Conservation (phyloP, 1,139 yeast species). For the Yamadazyma mexicana region DNA sequence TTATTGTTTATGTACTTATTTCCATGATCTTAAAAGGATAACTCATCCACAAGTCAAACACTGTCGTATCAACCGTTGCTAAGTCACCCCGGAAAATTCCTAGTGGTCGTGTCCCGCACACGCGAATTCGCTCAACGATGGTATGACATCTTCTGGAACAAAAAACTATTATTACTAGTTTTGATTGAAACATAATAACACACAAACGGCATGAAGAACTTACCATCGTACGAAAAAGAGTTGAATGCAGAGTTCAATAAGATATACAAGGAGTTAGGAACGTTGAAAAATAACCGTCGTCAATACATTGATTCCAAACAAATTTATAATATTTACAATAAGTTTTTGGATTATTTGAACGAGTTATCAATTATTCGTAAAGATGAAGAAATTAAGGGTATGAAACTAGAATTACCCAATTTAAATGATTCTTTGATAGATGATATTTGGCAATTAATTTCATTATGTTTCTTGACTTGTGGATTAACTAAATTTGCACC, state of each 20-base stretch:
- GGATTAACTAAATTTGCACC: slow-evolving; percentile 90
- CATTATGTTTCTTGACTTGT: slow-evolving; percentile 84
- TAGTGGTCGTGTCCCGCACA: slow-evolving; percentile 6
- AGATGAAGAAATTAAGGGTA: slow-evolving; percentile 48
- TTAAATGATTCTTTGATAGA: slow-evolving; percentile 73
- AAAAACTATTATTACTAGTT: background rate
- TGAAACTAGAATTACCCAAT: slow-evolving; percentile 38
- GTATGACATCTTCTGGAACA: slow-evolving; percentile 5
- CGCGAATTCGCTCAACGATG: slow-evolving; percentile 8
- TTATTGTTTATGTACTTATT: background rate
- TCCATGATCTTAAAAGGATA: background rate
- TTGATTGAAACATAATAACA: background rate
- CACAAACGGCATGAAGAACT: slow-evolving; percentile 12
- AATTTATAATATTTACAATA: slow-evolving; percentile 54
- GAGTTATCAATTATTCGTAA: slow-evolving; percentile 50
- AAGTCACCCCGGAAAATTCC: slow-evolving; percentile 1
- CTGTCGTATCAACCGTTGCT: background rate
- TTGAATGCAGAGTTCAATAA: slow-evolving; percentile 48
- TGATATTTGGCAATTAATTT: slow-evolving; percentile 83
- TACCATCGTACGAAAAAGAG: slow-evolving; percentile 53
- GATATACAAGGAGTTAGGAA: slow-evolving; percentile 51
- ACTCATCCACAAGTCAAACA: too few species aligned
- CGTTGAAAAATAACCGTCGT: slow-evolving; percentile 61
- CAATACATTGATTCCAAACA: slow-evolving; percentile 66
- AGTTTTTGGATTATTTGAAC: slow-evolving; percentile 50